phyloP scores from a whole-genome alignment of 768 basidiomycete species.

The Psilocybe cyanescens region DNA sequence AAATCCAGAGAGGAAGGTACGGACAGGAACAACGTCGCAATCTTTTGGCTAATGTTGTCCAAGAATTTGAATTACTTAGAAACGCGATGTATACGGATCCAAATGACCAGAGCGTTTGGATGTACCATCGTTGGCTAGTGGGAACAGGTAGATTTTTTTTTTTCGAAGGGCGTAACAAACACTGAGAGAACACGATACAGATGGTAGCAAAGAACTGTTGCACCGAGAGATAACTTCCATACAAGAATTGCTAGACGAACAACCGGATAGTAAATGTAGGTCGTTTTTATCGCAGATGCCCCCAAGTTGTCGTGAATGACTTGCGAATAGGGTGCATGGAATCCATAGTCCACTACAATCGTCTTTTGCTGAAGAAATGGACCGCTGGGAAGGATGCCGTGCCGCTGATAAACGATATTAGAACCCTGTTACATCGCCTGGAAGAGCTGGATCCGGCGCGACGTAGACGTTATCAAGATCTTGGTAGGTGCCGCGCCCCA shows the following conservation, averaged over 20 bases:
- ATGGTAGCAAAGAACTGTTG: slow-evolving; percentile 59
- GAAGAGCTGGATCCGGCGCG: slow-evolving; percentile 68
- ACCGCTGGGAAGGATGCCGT: slow-evolving; percentile 32
- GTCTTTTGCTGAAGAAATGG: slow-evolving; percentile 60
- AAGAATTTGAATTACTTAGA: slow-evolving; percentile 91
- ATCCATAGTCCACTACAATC: slow-evolving; percentile 84
- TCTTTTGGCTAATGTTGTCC: background rate
- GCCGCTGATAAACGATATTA: slow-evolving; percentile 47
- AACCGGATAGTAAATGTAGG: slow-evolving; percentile 92
- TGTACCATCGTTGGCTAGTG: slow-evolving; percentile 98
- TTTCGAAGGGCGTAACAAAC: background rate
- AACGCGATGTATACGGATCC: slow-evolving; percentile 98
- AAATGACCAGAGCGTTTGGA: slow-evolving; percentile 95
- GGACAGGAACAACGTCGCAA: slow-evolving; percentile 15
- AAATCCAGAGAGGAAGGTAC: slow-evolving; percentile 73
- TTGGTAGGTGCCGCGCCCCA: slow-evolving; percentile 45
- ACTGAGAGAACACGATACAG: slow-evolving; percentile 36
- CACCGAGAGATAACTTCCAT: slow-evolving; percentile 79
- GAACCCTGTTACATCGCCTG: slow-evolving; percentile 57
- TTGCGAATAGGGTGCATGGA: slow-evolving; percentile 87
- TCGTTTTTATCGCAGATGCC: background rate
- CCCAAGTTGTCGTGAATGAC: background rate
- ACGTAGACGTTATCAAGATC: slow-evolving; percentile 66
- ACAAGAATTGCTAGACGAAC: slow-evolving; percentile 82
- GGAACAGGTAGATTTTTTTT: slow-evolving; percentile 60